Base-by-base conservation (phyloP, 192 early-diverging fungal genomes). In the Cetraspora pellucida region DNA sequence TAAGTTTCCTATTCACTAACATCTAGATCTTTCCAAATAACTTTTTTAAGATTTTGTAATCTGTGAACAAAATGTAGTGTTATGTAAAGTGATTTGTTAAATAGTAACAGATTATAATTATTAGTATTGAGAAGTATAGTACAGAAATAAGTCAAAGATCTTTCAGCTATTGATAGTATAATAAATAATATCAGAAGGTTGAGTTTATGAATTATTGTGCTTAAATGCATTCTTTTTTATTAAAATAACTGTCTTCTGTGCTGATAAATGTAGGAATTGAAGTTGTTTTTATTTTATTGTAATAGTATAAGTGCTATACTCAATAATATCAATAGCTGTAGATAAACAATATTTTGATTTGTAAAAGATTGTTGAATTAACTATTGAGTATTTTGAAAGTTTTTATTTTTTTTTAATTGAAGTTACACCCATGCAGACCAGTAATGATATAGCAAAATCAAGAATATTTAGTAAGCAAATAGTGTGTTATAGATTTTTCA, bases 11-110 rank as follows among this genome's bases (percentile, higher is more conserved):
- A 70, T 50, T 70, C 23, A 70, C 28, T 37, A 16, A 50, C 2
- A 21, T 70, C 27, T 17, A 30, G 45, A 28, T 70, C 23, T 28
- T 50, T 47, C 23, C 68, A 71, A 43, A 71, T 17, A 27, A 28
- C 17, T 28, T 50, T 19, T 54, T 71, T 71, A 19, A 71, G 50
- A 16, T 4, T 23, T 54, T 37, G 50, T 8, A 55, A 71, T n/a
- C 49, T 14, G 31, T 71, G 23, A 31, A 71, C 54, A 43, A 71
- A 71, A 71, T 54, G n/a, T 43, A 71, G 31, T n/a, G 28, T 30
- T 9, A 19, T 37, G 54, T 71, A 27, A 9, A 71, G 54, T 16
- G 50, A 13, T 1, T 4, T 3, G 31, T 71, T 71, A 0, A 11
- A 45, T 55, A 7, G 50, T 54, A 49, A 16, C 27, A 50, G n/a